Percentiles rank a stretch among this genome's conserved stretches.
phyloP scores from a whole-genome alignment of 306 rosid genomes.

The Sindora glabra region DNA sequence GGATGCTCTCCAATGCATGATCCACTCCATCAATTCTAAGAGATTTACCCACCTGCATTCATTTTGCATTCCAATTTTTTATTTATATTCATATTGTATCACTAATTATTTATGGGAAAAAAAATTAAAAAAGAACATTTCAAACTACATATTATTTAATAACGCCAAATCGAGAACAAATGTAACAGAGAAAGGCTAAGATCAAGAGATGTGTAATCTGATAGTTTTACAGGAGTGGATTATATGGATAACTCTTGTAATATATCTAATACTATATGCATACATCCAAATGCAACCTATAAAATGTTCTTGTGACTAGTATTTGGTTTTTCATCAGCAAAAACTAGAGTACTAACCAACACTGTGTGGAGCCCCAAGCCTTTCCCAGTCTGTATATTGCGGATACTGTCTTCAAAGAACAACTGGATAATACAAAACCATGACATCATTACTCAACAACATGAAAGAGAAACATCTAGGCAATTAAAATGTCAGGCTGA shows the following conservation, averaged over 20 bases:
- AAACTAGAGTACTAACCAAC: constrained; percentile 32
- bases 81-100: background rate
- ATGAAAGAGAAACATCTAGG: background rate
- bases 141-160: too few relatives aligned
- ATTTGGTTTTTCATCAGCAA: background rate
- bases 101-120: too few relatives aligned
- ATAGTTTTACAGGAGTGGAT: background rate
- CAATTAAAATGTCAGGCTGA: too few relatives aligned
- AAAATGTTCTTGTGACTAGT: background rate
- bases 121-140: too few relatives aligned
- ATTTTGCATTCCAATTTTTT: background rate
- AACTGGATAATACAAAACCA: constrained; percentile 28
- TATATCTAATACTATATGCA: background rate
- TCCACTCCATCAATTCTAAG: constrained; percentile 41
- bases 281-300: background rate
- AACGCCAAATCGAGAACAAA: too few relatives aligned
- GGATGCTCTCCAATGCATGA: constrained; percentile 85
- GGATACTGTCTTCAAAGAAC: constrained; percentile 77
- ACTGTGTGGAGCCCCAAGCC: constrained; percentile 63
- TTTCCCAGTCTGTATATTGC: constrained; percentile 56
- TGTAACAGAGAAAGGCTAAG: background rate
- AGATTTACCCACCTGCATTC: constrained; percentile 60
- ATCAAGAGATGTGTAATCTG: too few relatives aligned
- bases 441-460: background rate
- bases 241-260: background rate